Evolutionary conservation across 2,329 filamentous ascomycete species (phyloP).

Genomic region (Mollisia scopiformis): DNA sequence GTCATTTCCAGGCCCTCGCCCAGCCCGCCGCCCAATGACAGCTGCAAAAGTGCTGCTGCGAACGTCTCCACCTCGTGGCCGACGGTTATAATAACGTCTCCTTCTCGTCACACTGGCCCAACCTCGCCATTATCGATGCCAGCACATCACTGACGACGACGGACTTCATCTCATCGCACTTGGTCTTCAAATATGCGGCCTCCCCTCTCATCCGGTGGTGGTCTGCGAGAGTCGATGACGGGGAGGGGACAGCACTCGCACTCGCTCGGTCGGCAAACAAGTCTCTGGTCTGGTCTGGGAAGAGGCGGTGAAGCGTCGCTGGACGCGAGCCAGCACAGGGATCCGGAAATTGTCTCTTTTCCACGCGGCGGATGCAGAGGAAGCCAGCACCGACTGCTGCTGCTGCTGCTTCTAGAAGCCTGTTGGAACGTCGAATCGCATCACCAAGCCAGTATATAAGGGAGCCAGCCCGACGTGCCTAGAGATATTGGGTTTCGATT

Average conservation of each 20-base stretch:
- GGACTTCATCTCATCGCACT: slow-evolving; percentile 25
- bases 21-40: slow-evolving; percentile 21
- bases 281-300: too few relatives aligned
- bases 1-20: slow-evolving; percentile 12
- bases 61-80: slow-evolving; percentile 5
- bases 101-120: slow-evolving; percentile 29
- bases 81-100: slow-evolving; percentile 30
- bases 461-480: not conserved
- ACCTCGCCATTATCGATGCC: slow-evolving; percentile 30
- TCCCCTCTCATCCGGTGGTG: slow-evolving; percentile 22
- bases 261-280: slow-evolving; percentile 20
- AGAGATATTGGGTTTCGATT: not conserved
- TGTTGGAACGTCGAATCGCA: not conserved
- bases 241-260: slow-evolving; percentile 11
- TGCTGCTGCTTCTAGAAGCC: slow-evolving; percentile 6
- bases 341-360: slow-evolving; percentile 18
- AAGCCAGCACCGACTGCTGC: not conserved
- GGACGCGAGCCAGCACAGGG: slow-evolving; percentile 26
- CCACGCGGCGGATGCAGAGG: slow-evolving; percentile 9
- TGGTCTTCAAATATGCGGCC: slow-evolving; percentile 37
- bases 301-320: slow-evolving; percentile 33
- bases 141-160: slow-evolving; percentile 35
- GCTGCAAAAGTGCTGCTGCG: slow-evolving; percentile 4
- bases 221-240: slow-evolving; percentile 5
- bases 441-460: not conserved